phyloP scores from a whole-genome alignment of 495 filamentous ascomycete species.

The Penicillium waksmanii region DNA sequence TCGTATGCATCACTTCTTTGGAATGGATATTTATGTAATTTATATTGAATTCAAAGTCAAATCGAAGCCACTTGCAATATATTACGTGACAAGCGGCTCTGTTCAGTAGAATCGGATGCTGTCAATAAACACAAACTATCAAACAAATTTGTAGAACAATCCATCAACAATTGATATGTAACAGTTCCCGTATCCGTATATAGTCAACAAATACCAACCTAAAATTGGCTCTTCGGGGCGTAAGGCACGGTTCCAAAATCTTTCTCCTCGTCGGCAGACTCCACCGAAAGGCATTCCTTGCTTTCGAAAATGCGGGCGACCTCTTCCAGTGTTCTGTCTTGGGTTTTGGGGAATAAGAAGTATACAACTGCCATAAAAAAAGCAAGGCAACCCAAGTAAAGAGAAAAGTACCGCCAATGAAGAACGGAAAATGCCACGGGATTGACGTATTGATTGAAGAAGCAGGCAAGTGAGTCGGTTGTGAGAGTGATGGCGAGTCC shows the following conservation, averaged over 20 bases:
- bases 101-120: not conserved
- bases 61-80: conserved; percentile 1
- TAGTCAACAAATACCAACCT: not conserved
- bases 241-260: not conserved
- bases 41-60: not conserved
- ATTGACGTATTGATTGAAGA: conserved; percentile 63
- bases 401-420: conserved; percentile 62
- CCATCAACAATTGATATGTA: not conserved
- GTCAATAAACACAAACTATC: not conserved
- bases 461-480: conserved; percentile 59
- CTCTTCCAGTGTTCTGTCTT: conserved; percentile 30
- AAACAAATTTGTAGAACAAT: not conserved
- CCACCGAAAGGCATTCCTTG: not conserved
- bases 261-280: conserved; percentile 1
- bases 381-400: conserved; percentile 58
- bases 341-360: conserved; percentile 71
- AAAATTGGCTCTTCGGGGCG: not conserved
- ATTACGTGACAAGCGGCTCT: not conserved
- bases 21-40: too few relatives aligned
- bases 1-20: too few relatives aligned
- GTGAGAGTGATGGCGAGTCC: conserved; percentile 68
- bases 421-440: conserved; percentile 55
- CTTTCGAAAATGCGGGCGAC: conserved; percentile 12
- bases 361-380: conserved; percentile 64
- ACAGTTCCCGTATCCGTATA: not conserved